A percentile compares a stretch with the other conserved stretches of the same genome.
Conservation (phyloP, 345 rosid species). For the Arabis alpina region DNA sequence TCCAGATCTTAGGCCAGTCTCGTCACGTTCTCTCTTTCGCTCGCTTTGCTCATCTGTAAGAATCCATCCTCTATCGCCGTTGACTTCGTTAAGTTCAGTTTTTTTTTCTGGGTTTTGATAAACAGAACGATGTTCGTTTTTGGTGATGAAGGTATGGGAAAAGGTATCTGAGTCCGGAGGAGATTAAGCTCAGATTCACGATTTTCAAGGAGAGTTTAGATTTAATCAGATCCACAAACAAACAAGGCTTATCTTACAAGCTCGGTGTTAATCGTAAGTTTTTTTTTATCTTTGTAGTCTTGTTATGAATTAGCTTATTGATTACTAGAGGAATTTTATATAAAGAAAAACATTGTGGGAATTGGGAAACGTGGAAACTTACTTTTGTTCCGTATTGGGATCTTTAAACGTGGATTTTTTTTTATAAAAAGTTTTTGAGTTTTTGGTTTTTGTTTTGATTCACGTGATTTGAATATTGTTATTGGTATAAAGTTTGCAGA, state of each 20-base stretch:
- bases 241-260: conserved; percentile 62
- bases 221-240: conserved; percentile 79
- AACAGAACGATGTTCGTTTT: not conserved
- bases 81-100: not conserved
- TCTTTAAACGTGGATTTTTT: not conserved
- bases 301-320: too few relatives aligned
- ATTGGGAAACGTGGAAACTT: conserved; percentile 12
- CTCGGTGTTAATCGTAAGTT: conserved; percentile 77
- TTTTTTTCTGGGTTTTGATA: not conserved
- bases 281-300: conserved; percentile 12
- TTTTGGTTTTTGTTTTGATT: conserved; percentile 23
- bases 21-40: conserved; percentile 70
- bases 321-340: too few relatives aligned
- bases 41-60: conserved; percentile 73
- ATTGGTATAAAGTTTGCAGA: conserved; percentile 15
- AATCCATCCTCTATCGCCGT: not conserved
- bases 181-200: conserved; percentile 71
- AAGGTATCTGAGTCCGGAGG: conserved; percentile 67
- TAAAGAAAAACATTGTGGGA: not conserved
- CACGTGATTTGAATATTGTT: conserved; percentile 33
- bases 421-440: not conserved
- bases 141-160: conserved; percentile 63
- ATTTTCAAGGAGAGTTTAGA: conserved; percentile 74
- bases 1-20: conserved; percentile 62
- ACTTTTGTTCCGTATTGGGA: conserved; percentile 3